These are phyloP conservation scores for Diplocarpon rosae DNA, from an alignment of 2,329 filamentous ascomycete genomes.

Conservation along the genomic window DNA sequence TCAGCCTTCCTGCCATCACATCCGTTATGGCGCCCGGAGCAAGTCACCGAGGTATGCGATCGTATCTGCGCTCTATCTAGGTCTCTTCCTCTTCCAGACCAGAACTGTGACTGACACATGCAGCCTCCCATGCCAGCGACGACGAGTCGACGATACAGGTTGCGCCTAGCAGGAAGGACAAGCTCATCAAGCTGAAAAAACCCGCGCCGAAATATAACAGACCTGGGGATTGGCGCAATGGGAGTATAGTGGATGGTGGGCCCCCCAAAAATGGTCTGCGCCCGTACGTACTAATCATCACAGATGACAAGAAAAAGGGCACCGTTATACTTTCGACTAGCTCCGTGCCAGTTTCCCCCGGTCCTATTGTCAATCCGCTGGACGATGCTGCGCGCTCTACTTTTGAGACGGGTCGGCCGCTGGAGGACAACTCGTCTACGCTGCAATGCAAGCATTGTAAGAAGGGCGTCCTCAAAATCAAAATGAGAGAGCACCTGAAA, in stretches of 20 bases:
- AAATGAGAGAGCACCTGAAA: slow-evolving; percentile 68
- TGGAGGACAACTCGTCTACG: slow-evolving; percentile 69
- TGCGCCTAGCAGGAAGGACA: slow-evolving; percentile 36
- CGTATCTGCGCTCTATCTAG: not conserved
- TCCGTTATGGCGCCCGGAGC: slow-evolving; percentile 6
- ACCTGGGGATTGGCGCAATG: slow-evolving; percentile 62
- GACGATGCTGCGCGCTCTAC: slow-evolving; percentile 67
- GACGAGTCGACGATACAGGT: slow-evolving; percentile 53
- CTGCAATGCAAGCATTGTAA: slow-evolving; percentile 92
- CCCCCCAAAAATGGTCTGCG: not conserved
- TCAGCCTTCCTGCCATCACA: slow-evolving; percentile 1
- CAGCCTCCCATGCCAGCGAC: slow-evolving; percentile 28
- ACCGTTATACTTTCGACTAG: slow-evolving; percentile 32
- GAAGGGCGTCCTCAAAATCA: slow-evolving; percentile 68
- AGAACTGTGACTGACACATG: not conserved
- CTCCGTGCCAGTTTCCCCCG: slow-evolving; percentile 35
- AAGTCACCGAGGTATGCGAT: slow-evolving; percentile 8
- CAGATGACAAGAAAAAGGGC: slow-evolving; percentile 46
- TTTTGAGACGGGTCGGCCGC: slow-evolving; percentile 70
- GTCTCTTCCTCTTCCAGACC: not conserved
- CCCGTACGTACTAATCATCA: slow-evolving; percentile 7
- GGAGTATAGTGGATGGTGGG: slow-evolving; percentile 49
- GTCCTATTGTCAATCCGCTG: slow-evolving; percentile 53
- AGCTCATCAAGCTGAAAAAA: slow-evolving; percentile 52
- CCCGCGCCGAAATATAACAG: slow-evolving; percentile 50